Base-by-base conservation (phyloP, 106 monocot genomes). In the Cymbidium sinense region DNA sequence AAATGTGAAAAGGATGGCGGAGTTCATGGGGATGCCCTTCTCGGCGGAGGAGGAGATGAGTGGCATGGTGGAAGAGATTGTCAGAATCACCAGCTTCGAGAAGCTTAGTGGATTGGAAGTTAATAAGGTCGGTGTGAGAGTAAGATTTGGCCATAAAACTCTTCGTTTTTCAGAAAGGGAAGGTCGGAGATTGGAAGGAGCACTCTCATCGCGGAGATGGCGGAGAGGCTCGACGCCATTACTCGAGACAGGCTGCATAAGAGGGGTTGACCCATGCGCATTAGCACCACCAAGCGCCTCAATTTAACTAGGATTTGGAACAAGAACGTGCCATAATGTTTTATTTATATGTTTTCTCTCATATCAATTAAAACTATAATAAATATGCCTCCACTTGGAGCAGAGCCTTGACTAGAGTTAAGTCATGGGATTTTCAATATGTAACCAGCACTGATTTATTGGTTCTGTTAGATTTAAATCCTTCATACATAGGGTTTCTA, bases 151-250 rank as follows among this genome's bases (percentile, higher is more conserved):
- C 11, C 3, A 20, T 73, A 5, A 51, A 76, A 44, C 47, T 74
- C 64, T 2, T 29, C 61, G 0, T 37, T 37, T 37, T 37, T 37
- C 37, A 37, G 37, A 37, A 37, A 3, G 37, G 37, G 37, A 37
- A 6, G 37, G 37, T 81, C 1, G 86, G 86, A 12, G 83, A 87
- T 51, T 87, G 86, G 86, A 29, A 17, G 70, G 81, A 83, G 27
- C 75, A 83, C 75, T 35, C 37, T 83, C 10, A 81, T 64, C 4
- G 29, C 67, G 5, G 81, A 70, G 31, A 87, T 87, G 86, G 81
- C 77, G 0, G 34, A 54, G 55, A 74, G 19, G 69, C 6, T 87
- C 31, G 86, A 87, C 70, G 31, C 19, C 5, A 71, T 87, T 17
- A 34, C 36, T 28, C 29, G 34, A 2, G 51, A 75, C 44, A 83